Percentiles rank a stretch among this genome's conserved stretches.
phyloP scores from a whole-genome alignment of 1,139 yeast species.

The Yamadazyma taylorii region DNA sequence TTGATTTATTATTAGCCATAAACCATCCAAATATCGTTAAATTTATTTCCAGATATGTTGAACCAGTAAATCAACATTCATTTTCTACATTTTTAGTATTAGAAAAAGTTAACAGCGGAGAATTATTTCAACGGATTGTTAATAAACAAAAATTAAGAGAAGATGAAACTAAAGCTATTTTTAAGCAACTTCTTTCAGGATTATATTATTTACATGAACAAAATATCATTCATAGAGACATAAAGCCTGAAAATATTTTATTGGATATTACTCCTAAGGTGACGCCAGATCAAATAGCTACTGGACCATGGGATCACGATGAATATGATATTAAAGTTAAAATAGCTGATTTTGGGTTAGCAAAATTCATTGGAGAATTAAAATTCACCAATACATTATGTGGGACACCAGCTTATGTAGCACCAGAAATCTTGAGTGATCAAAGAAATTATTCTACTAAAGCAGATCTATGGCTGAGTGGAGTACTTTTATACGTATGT shows the following conservation, averaged over 20 bases:
- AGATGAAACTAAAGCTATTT: conserved; percentile 61
- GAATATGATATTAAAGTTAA: conserved; percentile 67
- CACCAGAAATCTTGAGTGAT: conserved; percentile 64
- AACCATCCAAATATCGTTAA: conserved; percentile 71
- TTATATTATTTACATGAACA: conserved; percentile 62
- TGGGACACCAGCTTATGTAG: conserved; percentile 84
- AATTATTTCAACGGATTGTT: conserved; percentile 68
- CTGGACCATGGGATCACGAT: conserved; percentile 67
- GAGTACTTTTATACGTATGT: conserved; percentile 73
- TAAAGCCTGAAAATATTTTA: conserved; percentile 86
- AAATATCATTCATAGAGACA: conserved; percentile 85
- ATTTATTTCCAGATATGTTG: conserved; percentile 65
- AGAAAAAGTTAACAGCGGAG: conserved; percentile 75
- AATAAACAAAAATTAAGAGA: conserved; percentile 60
- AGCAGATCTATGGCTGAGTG: conserved; percentile 80
- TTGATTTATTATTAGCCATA: conserved; percentile 62
- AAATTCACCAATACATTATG: conserved; percentile 75
- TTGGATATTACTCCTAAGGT: conserved; percentile 60
- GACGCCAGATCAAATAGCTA: conserved; percentile 51
- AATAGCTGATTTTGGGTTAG: conserved; percentile 80
- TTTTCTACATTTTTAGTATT: conserved; percentile 65
- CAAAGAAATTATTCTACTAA: conserved; percentile 65
- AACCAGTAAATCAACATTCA: conserved; percentile 56
- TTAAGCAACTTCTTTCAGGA: conserved; percentile 63
- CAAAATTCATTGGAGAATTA: conserved; percentile 75